Evolutionary conservation across 2,329 filamentous ascomycete species (phyloP), one percentile per base, ranked within the genome.

Genomic region (Pseudogymnoascus sp.): DNA sequence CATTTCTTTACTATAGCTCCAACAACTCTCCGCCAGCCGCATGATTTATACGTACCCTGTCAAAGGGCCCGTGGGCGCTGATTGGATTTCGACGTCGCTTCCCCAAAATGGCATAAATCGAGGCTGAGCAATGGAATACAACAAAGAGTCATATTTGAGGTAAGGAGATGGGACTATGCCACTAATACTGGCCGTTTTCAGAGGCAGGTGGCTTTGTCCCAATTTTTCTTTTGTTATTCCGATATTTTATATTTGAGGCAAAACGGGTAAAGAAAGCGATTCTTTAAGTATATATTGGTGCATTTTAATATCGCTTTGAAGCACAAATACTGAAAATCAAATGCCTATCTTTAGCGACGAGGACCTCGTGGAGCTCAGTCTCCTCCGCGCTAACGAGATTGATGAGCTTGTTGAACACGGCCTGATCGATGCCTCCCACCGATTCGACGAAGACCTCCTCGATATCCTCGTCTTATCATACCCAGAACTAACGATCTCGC

Each of bases 371-470:
- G 63, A 68, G 56, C 65, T 68, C 59, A 61, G 62, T 60, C 38
- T 68, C 36, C 66, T 68, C 21, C 66, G 66, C 23, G 61, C 62
- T 8, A 60, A 61, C 34, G 66, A 68, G 64, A 62, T 68, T 25
- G 66, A 68, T 56, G 61, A 60, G 23, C 43, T 68, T n/a, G 38
- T 66, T 59, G 56, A 64, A 8, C 56, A 61, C n/a, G 43, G 31
- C 31, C 62, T 68, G 16, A 23, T 68, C 25, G 23, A 36, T 3
- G 25, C 40, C 18, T 59, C 59, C 5, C 34, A 3, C 3, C 65
- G 66, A 12, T 68, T 68, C 37, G 65, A 66, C 37, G 61, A 62
- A 12, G 7, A 11, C 8, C 18, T 60, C 37, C 37, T 61, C 12
- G 53, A 43, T 59, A 63, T 8, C 65, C 59, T 69, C 5, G 53